Conservation (phyloP, 768 basidiomycete species). For the Collybia sp. region DNA sequence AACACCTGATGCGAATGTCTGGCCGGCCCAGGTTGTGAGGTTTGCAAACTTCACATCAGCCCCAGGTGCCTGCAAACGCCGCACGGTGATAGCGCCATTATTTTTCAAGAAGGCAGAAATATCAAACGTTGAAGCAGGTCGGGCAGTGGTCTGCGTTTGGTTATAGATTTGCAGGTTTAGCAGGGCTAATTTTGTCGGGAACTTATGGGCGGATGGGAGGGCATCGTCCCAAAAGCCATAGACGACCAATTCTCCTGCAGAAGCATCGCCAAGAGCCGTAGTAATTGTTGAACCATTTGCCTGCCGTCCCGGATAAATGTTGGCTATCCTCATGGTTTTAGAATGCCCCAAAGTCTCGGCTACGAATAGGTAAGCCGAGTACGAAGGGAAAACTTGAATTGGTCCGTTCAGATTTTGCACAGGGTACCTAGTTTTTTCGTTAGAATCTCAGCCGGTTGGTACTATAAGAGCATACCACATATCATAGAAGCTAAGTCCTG, state of each 20-base stretch:
- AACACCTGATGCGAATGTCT: constrained; percentile 38
- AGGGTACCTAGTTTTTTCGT: constrained; percentile 31
- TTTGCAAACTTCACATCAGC: constrained; percentile 40
- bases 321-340: constrained; percentile 36
- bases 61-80: constrained; percentile 41
- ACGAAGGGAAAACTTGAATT: constrained; percentile 48
- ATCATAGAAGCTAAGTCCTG: constrained; percentile 40
- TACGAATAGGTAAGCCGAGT: constrained; percentile 47
- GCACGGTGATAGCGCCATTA: constrained; percentile 25
- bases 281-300: constrained; percentile 49
- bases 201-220: constrained; percentile 17
- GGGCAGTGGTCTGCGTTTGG: constrained; percentile 33
- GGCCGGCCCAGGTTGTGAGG: constrained; percentile 46
- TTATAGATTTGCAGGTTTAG: constrained; percentile 50
- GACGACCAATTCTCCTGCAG: constrained; percentile 42
- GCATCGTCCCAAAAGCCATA: constrained; percentile 47
- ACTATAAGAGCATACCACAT: constrained; percentile 29
- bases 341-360: constrained; percentile 43
- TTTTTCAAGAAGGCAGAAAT: constrained; percentile 34
- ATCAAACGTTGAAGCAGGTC: constrained; percentile 40
- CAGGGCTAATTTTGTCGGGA: constrained; percentile 41
- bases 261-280: constrained; percentile 41
- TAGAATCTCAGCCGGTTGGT: neutral
- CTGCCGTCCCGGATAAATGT: constrained; percentile 48
- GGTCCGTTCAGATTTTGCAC: constrained; percentile 43